Evolutionary conservation across 1,284 basidiomycete genomes (phyloP).

Genomic region (Apiotrichum akiyoshidainum): DNA sequence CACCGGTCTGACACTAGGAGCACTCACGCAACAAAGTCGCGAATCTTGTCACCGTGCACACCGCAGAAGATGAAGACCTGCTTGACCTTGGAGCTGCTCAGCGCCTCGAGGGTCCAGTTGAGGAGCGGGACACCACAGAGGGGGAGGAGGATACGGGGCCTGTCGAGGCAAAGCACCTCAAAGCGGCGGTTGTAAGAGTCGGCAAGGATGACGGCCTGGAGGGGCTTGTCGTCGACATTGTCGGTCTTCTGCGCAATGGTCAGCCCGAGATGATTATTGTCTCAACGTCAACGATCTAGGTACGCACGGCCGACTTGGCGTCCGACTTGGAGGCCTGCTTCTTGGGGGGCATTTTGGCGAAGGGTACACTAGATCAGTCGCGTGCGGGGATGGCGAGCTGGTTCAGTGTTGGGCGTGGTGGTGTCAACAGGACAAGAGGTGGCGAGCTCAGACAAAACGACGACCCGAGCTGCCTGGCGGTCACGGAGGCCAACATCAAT

Average conservation of each 20-base stretch:
- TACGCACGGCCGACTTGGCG: constrained; percentile 22
- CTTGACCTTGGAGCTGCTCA: constrained; percentile 86
- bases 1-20: too few relatives aligned
- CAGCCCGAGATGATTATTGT: constrained; percentile 8
- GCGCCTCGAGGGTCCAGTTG: constrained; percentile 93
- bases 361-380: too few relatives aligned
- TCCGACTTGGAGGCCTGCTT: constrained; percentile 35
- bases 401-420: background rate
- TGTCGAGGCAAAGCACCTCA: constrained; percentile 75
- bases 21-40: constrained; percentile 58
- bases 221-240: constrained; percentile 64
- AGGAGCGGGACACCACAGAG: constrained; percentile 90
- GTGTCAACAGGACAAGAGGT: background rate
- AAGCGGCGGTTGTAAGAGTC: constrained; percentile 94
- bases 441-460: background rate
- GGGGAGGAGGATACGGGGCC: constrained; percentile 83
- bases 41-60: constrained; percentile 79
- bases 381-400: too few relatives aligned
- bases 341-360: constrained; percentile 36
- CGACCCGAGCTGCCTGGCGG: background rate
- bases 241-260: constrained; percentile 35
- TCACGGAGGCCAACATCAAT: background rate
- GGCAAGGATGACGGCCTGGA: constrained; percentile 89
- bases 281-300: background rate
- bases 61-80: constrained; percentile 92